Percentiles rank a stretch among this genome's conserved stretches.
Evolutionary conservation across 495 filamentous ascomycete genomes (phyloP).

Genomic region (Penicillium ochrochloron): DNA sequence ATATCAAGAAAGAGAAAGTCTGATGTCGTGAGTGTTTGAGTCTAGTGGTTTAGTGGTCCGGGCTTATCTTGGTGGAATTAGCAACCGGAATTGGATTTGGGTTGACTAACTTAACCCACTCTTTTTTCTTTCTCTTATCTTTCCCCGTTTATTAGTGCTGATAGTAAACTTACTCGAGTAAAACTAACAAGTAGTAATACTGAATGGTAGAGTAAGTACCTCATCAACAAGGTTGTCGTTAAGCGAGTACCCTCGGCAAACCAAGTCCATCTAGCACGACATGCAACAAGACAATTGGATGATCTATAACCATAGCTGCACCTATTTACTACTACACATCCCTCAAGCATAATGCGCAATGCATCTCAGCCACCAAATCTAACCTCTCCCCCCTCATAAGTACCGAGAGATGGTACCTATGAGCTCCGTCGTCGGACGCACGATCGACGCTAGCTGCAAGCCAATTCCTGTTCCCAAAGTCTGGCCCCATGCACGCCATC

Average conservation of each 20-base stretch:
- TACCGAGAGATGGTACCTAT: slow-evolving; percentile 1
- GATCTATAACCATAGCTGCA: not conserved
- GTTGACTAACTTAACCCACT: slow-evolving; percentile 17
- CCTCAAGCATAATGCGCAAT: not conserved
- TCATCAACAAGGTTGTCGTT: no score
- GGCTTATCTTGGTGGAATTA: slow-evolving; percentile 12
- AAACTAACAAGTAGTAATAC: no score
- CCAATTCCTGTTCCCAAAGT: slow-evolving; percentile 1
- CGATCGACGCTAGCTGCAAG: slow-evolving; percentile 10
- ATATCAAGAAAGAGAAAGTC: not conserved
- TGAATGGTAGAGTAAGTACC: no score
- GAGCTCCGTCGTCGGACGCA: slow-evolving; percentile 4
- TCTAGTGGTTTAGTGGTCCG: not conserved
- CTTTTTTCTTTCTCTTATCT: not conserved
- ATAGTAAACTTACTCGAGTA: not conserved
- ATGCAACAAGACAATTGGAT: not conserved
- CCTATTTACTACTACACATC: not conserved
- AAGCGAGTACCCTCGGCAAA: no score
- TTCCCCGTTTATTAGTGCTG: slow-evolving; percentile 3
- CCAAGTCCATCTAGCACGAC: no score
- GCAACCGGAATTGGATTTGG: slow-evolving; percentile 13
- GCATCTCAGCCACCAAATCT: not conserved
- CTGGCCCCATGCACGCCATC: slow-evolving; percentile 3
- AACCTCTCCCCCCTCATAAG: not conserved
- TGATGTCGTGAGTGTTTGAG: not conserved